phyloP scores from a whole-genome alignment of 495 filamentous ascomycete genomes.

The Talaromyces liani region DNA sequence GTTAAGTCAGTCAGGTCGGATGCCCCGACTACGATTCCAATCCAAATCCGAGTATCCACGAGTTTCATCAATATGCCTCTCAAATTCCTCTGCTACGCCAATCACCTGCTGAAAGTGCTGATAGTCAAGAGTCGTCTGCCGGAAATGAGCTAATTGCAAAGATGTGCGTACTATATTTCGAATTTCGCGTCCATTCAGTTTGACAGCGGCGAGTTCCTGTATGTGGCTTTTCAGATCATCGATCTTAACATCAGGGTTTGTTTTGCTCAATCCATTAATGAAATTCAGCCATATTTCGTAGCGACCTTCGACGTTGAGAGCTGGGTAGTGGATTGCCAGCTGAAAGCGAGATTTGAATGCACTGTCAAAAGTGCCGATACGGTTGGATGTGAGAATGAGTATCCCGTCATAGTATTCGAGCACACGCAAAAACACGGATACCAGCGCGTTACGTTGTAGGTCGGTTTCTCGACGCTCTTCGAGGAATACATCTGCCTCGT shows the following conservation, averaged over 20 bases:
- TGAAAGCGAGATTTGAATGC: constrained; percentile 39
- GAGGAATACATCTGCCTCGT: constrained; percentile 31
- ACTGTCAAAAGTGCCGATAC: constrained; percentile 40
- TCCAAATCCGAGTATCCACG: not conserved
- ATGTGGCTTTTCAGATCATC: constrained; percentile 16
- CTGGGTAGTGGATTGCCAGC: constrained; percentile 31
- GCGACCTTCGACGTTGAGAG: constrained; percentile 13
- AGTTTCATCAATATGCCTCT: not conserved
- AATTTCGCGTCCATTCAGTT: constrained; percentile 33
- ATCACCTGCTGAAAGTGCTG: constrained; percentile 17
- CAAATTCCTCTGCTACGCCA: constrained; percentile 7
- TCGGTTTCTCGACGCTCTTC: constrained; percentile 26
- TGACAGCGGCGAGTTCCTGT: constrained; percentile 13
- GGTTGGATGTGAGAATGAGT: constrained; percentile 27
- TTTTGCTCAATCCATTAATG: constrained; percentile 15
- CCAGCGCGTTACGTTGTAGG: constrained; percentile 34
- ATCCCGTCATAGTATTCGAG: constrained; percentile 45
- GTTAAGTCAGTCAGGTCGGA: not conserved
- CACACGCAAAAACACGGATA: constrained; percentile 44
- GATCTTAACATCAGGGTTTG: constrained; percentile 15
- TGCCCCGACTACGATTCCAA: not conserved
- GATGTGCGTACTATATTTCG: constrained; percentile 20
- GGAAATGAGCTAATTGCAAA: constrained; percentile 16
- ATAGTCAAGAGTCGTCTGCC: constrained; percentile 11
- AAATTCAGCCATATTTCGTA: constrained; percentile 33